Evolutionary conservation across 495 filamentous ascomycete genomes (phyloP), one percentile per base, ranked within the genome.

Genomic region (Tuber melanosporum): DNA sequence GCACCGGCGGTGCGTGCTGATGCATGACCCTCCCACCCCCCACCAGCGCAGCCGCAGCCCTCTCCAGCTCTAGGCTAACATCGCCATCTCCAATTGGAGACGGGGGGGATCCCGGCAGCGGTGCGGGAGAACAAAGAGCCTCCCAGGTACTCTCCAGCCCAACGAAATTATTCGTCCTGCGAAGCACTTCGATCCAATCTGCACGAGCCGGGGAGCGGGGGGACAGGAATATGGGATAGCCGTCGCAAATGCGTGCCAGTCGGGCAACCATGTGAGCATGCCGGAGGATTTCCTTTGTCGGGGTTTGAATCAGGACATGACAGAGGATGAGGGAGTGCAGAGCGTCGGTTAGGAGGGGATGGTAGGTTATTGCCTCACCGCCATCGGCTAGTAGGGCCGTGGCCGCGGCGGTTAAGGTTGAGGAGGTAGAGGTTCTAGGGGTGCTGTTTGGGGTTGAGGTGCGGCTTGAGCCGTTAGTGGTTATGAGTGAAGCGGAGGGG

Each of bases 201-300:
- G 91, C 89, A 44, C 92, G 89, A 8, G 90, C 89, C 2, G 91
- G 91, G 7, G 89, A 91, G 44, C 92, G 87, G 41, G 91, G 90
- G 10, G 91, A 88, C 73, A 93, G 90, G 81, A 94, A 93, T 73
- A 93, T 89, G 0, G 92, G 92, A 82, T 92, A 93, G 22, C 92
- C 92, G 82, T 94, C 92, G 73, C 90, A 89, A 36, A 93, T 87
- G 52, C 92, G 89, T 6, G 90, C 87, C 22, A 94, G 88, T 1
- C 92, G 89, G 32, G 91, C 91, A 12, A 91, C 92, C 88, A 93
- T 94, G 84, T 92, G 87, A 1, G 92, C 91, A 81, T 94, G 91
- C 49, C 92, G 91, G 72, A 89, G 89, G 45, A 93, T 87, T 82
- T 93, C 92, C 71, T 90, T 92, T 26, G 88, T 84, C 0, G 92